Evolutionary conservation across 371 early-diverging fungal species (phyloP).

Genomic region (Dichotomocladium elegans): DNA sequence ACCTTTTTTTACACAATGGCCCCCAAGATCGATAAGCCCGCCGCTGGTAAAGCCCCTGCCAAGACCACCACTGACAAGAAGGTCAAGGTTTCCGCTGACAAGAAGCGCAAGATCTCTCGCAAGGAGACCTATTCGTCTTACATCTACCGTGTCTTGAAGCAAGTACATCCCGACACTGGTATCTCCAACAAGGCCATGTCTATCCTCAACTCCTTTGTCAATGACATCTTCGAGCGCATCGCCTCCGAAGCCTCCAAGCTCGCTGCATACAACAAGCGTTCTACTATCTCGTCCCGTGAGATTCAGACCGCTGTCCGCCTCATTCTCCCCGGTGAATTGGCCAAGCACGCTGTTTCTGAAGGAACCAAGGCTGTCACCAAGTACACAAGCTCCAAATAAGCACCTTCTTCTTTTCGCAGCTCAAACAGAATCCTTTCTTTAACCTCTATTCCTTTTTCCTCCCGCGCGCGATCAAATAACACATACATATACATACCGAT

Average conservation of each 20-base stretch:
- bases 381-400: slow-evolving; percentile 83
- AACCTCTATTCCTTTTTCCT: no score
- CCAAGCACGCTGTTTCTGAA: slow-evolving; percentile 97
- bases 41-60: slow-evolving; percentile 75
- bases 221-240: slow-evolving; percentile 95
- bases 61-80: slow-evolving; percentile 55
- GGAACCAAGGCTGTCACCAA: slow-evolving; percentile 98
- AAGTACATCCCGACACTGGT: slow-evolving; percentile 94
- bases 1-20: slow-evolving; percentile 34
- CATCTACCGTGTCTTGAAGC: slow-evolving; percentile 92
- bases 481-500: no score
- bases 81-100: slow-evolving; percentile 49
- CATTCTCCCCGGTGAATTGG: slow-evolving; percentile 92
- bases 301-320: slow-evolving; percentile 94
- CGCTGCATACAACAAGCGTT: slow-evolving; percentile 90
- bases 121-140: slow-evolving; percentile 89
- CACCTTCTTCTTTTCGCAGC: neutral
- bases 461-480: neutral
- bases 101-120: slow-evolving; percentile 54
- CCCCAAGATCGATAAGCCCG: slow-evolving; percentile 48
- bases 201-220: slow-evolving; percentile 97
- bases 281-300: slow-evolving; percentile 94
- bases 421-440: neutral
- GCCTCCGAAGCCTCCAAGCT: slow-evolving; percentile 84
- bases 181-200: slow-evolving; percentile 99